Evolutionary conservation across 306 rosid genomes (phyloP).

Genomic region (Castanospermum australe): DNA sequence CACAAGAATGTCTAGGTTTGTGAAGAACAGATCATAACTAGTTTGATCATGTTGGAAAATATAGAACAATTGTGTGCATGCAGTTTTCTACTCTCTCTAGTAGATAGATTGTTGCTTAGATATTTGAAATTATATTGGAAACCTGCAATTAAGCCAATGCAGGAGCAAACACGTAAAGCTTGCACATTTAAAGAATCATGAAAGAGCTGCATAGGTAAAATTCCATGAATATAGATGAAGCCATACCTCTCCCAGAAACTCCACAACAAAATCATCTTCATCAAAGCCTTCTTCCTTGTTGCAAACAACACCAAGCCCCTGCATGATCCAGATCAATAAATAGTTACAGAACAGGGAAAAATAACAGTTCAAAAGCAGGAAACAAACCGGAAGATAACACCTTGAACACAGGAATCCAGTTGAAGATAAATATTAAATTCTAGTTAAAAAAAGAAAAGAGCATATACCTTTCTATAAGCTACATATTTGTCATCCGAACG

Average conservation of each 20-base stretch:
- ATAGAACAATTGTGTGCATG: neutral
- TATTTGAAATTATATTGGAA: constrained; percentile 2
- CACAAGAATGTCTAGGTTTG: neutral
- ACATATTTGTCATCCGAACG: constrained; percentile 97
- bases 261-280: constrained; percentile 91
- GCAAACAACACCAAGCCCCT: constrained; percentile 99
- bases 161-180: constrained; percentile 1
- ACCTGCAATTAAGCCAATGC: neutral
- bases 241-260: constrained; percentile 96
- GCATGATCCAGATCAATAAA: constrained; percentile 32
- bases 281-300: constrained; percentile 81
- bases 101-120: neutral
- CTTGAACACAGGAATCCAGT: neutral
- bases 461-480: constrained; percentile 86
- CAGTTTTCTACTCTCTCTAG: neutral
- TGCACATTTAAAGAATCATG: neutral
- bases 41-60: constrained; percentile 13
- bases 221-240: constrained; percentile 10
- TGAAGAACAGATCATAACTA: neutral
- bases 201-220: neutral
- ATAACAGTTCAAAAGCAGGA: constrained; percentile 13
- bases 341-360: constrained; percentile 22
- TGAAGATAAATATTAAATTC: neutral
- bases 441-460: constrained; percentile 6
- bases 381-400: constrained; percentile 4